phyloP scores from a whole-genome alignment of 495 filamentous ascomycete genomes.

The Lasiosphaeria hispida region DNA sequence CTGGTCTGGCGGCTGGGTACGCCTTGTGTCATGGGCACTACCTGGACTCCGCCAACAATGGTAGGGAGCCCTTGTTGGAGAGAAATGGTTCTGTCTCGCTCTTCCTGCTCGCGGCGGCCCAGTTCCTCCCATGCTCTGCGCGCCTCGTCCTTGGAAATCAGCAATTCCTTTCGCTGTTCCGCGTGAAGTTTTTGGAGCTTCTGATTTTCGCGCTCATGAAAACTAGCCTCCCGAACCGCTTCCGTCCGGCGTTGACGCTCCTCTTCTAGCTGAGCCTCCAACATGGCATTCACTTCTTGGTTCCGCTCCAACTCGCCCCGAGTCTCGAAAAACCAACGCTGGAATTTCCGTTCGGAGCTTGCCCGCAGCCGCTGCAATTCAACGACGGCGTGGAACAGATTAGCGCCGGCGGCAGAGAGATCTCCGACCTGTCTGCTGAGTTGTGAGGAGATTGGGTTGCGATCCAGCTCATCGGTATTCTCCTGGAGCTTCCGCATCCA shows the following conservation, averaged over 20 bases:
- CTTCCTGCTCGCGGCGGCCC: conserved; percentile 88
- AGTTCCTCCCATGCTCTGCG: conserved; percentile 96
- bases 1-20: conserved; percentile 64
- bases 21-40: conserved; percentile 89
- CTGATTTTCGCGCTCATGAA: conserved; percentile 62
- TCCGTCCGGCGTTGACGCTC: conserved; percentile 70
- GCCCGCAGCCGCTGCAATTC: conserved; percentile 94
- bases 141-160: conserved; percentile 95
- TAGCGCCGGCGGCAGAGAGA: conserved; percentile 91
- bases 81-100: conserved; percentile 83
- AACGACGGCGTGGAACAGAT: conserved; percentile 95
- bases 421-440: conserved; percentile 93
- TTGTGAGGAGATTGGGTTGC: conserved; percentile 79
- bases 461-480: conserved; percentile 77
- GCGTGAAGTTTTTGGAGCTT: conserved; percentile 71
- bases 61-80: conserved; percentile 86
- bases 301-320: conserved; percentile 81
- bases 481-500: conserved; percentile 92
- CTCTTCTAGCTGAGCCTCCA: conserved; percentile 67
- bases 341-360: conserved; percentile 94
- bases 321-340: conserved; percentile 97
- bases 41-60: conserved; percentile 87
- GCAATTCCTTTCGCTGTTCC: conserved; percentile 86
- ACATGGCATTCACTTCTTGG: conserved; percentile 78
- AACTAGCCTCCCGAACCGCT: conserved; percentile 58